Conservation (phyloP, 106 monocot genomes). For the Agapanthus africanus region DNA sequence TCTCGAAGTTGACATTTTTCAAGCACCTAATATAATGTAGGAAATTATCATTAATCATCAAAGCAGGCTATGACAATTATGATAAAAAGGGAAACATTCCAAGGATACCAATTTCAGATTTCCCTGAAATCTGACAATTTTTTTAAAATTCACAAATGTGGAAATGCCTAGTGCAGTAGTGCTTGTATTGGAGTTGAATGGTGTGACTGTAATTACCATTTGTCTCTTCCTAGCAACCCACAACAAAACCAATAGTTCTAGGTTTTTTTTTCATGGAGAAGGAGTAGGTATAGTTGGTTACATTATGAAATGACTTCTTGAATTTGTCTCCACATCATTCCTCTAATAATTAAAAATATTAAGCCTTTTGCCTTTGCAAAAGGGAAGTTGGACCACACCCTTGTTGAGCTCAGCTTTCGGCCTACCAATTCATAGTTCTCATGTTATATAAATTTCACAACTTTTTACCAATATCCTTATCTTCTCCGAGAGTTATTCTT, state of each 20-base stretch:
- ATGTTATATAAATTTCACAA: neutral
- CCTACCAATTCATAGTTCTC: neutral
- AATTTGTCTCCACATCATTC: neutral
- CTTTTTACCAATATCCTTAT: neutral
- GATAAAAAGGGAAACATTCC: neutral
- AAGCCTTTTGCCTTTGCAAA: neutral
- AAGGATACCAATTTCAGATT: neutral
- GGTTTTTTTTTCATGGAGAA: neutral
- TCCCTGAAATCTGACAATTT: neutral
- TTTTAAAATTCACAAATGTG: neutral
- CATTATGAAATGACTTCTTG: slow-evolving; percentile 1
- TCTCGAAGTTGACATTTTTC: slow-evolving; percentile 89
- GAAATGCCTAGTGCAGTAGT: neutral
- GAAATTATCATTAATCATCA: neutral
- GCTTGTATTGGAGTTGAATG: neutral
- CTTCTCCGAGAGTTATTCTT: too few species aligned
- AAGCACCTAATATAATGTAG: slow-evolving; percentile 37
- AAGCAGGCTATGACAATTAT: neutral
- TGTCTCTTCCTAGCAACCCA: neutral
- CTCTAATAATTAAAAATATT: neutral
- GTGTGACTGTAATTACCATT: neutral
- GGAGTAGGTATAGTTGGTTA: neutral
- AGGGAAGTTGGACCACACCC: neutral
- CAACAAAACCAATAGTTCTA: neutral
- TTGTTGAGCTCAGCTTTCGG: neutral